Base-by-base conservation (phyloP, 225 moss, liverwort and hornwort species). In the Straminergon stramineum region DNA sequence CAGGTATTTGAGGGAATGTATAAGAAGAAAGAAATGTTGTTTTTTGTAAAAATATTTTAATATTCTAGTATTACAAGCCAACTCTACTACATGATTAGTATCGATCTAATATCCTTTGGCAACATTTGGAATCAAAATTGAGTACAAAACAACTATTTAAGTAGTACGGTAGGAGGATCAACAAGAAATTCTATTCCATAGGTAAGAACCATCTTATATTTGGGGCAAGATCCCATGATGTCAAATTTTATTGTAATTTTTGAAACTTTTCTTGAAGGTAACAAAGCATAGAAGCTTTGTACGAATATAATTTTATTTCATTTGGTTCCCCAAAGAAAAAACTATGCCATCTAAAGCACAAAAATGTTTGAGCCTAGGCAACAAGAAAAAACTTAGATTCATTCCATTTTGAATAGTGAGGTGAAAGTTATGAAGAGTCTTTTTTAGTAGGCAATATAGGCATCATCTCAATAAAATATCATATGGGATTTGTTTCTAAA, bases 141-240 rank as follows among this genome's bases (percentile, higher is more conserved):
- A 76, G 12, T 3, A 52, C 34, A 13, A 52, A 34, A 52, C 8
- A 48, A 48, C 10, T 28, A 74, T 28, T 28, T 51, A 52, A 32
- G 3, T 34, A 34, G 8, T 76, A 52, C 19, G 1, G 12, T 20
- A 4, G 7, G 20, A 5, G 7, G 5, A 13, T 52, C 21, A 76
- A 34, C 4, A 76, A 52, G 34, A 52, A 21, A 34, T 76, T 51
- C 0, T 51, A 74, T 28, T 74, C 3, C 0, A 11, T 51, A 51
- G 2, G 0, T 51, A 75, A 4, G 4, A 51, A 75, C 19, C 4
- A 7, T 51, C 12, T 75, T 32, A 32, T 11, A 48, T 32, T 18
- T 51, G 0, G 0, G 7, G 1, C 32, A 48, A 74, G 27, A 75
- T 48, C 2, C 12, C 0, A 18, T 31, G 11, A 48, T 19, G 19